These are phyloP conservation scores for Kwoniella mangroviensis DNA, from an alignment of 768 basidiomycete species.

Conservation along the genomic window DNA sequence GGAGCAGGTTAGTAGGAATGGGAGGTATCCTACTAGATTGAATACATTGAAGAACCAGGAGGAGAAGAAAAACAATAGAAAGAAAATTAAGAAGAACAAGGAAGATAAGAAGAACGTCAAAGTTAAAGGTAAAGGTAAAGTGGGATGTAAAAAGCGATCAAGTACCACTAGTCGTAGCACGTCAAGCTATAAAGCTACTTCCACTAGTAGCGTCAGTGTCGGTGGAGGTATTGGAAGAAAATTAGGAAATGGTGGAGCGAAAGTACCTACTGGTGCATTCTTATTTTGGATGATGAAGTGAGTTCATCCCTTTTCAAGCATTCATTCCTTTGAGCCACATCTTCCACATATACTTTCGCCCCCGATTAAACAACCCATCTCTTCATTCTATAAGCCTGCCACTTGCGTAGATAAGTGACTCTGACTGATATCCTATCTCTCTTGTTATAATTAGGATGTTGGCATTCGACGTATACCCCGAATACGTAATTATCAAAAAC, in stretches of 20 bases:
- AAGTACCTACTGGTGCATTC: conserved; percentile 6
- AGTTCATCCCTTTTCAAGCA: neutral
- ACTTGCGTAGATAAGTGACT: no score
- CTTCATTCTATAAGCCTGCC: no score
- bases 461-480: conserved; percentile 1
- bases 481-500: conserved; percentile 1
- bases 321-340: no score
- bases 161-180: neutral
- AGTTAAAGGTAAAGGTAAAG: neutral
- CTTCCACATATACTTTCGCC: no score
- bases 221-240: neutral
- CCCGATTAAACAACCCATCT: no score
- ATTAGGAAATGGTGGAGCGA: neutral
- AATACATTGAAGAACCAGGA: neutral
- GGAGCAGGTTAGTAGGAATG: conserved; percentile 7
- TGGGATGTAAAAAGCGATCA: neutral
- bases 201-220: neutral
- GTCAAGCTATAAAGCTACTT: neutral
- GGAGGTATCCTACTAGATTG: conserved; percentile 8
- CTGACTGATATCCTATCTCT: neutral
- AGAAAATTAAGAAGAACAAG: neutral
- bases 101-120: neutral
- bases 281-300: conserved; percentile 3
- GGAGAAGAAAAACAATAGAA: neutral
- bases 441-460: neutral